Conservation (phyloP, 352 stramenopile genomes). For the Globisporangium canariense region DNA sequence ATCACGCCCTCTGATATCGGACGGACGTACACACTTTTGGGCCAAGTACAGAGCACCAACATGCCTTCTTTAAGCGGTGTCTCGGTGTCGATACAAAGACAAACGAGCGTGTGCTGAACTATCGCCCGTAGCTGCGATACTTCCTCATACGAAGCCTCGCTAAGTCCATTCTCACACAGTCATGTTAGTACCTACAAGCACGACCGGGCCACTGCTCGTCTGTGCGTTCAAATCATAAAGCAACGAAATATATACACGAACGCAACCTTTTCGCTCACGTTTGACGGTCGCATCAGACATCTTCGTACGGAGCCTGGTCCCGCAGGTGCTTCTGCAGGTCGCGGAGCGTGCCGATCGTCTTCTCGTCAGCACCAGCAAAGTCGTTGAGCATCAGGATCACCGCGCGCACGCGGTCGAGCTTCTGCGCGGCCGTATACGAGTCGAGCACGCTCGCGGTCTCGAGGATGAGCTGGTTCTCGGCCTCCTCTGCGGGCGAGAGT, state of each 20-base stretch:
- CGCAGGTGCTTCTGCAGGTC: slow-evolving; percentile 1
- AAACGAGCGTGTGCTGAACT: too few relatives aligned
- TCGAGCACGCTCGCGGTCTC: neutral
- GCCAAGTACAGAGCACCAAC: too few relatives aligned
- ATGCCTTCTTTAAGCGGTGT: too few relatives aligned
- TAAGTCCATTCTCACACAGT: too few relatives aligned
- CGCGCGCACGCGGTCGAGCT: slow-evolving; percentile 5
- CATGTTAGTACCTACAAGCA: neutral
- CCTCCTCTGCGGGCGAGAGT: neutral
- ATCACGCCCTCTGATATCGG: neutral
- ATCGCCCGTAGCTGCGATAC: too few relatives aligned
- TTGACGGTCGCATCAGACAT: neutral
- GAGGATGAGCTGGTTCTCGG: neutral
- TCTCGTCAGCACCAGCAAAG: neutral
- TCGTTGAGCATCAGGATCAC: neutral
- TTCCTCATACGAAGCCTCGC: too few relatives aligned
- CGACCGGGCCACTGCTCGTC: neutral
- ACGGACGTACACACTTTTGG: too few relatives aligned
- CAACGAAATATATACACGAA: neutral
- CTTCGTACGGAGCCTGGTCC: neutral
- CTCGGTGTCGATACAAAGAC: too few relatives aligned
- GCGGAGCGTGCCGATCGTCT: slow-evolving; percentile 3
- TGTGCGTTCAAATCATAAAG: neutral
- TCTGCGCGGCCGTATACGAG: neutral
- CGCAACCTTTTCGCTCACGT: neutral